phyloP scores from a whole-genome alignment of 345 rosid genomes.

The Ceriops zippeliana region DNA sequence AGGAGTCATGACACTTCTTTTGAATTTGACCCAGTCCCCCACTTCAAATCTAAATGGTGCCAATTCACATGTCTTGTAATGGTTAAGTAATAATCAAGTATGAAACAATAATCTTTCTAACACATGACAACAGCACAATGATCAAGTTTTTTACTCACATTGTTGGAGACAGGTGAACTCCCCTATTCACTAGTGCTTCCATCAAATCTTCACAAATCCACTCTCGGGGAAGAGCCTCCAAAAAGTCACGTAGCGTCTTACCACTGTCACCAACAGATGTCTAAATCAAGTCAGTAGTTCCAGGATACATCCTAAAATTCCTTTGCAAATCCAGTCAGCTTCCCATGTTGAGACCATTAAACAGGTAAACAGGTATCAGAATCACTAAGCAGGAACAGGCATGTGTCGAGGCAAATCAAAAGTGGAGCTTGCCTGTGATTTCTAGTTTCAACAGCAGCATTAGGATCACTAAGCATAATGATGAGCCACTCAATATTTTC shows the following conservation, averaged over 20 bases:
- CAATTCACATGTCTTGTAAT: neutral
- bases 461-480: constrained; percentile 72
- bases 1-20: constrained; percentile 66
- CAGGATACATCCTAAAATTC: neutral
- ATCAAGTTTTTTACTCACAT: constrained; percentile 45
- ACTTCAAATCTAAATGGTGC: constrained; percentile 62
- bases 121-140: constrained; percentile 13
- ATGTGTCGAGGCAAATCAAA: neutral
- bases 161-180: constrained; percentile 85
- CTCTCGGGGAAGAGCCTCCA: constrained; percentile 96
- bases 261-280: constrained; percentile 56
- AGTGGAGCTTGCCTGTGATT: constrained; percentile 73
- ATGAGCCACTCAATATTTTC: constrained; percentile 97
- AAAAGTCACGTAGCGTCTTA: constrained; percentile 76
- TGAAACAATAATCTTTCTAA: neutral
- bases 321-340: neutral
- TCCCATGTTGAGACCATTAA: neutral
- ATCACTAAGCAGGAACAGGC: constrained; percentile 4
- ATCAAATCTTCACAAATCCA: constrained; percentile 97
- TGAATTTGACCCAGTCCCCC: constrained; percentile 97
- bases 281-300: constrained; percentile 13
- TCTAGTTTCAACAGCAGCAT: constrained; percentile 79
- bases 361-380: neutral
- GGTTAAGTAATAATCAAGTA: neutral
- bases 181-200: constrained; percentile 76